These are phyloP conservation scores for Gaeumannomyces tritici DNA, from an alignment of 2,329 filamentous ascomycete genomes.

Conservation along the genomic window DNA sequence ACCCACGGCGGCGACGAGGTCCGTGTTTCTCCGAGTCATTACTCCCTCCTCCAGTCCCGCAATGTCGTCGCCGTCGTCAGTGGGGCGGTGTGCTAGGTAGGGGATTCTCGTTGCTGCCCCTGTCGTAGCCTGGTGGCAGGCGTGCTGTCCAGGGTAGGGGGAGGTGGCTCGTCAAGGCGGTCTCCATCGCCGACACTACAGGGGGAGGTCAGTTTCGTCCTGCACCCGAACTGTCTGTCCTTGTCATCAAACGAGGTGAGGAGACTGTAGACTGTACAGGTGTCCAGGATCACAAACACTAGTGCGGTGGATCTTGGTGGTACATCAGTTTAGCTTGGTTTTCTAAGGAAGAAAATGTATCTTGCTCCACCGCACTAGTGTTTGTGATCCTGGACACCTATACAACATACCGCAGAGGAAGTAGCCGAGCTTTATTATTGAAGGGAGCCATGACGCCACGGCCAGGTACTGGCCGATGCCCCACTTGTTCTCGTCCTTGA, in stretches of 20 bases:
- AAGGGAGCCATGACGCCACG: neutral
- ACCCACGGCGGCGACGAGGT: neutral
- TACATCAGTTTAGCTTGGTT: too few species aligned
- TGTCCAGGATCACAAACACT: too few species aligned
- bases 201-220: too few species aligned
- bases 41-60: neutral
- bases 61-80: neutral
- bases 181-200: neutral
- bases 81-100: too few species aligned
- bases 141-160: neutral
- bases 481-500: neutral
- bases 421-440: neutral
- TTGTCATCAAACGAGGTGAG: too few species aligned
- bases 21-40: neutral
- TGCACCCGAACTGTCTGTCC: too few species aligned
- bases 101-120: neutral
- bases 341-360: too few species aligned
- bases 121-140: neutral
- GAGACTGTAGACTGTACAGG: too few species aligned
- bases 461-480: neutral
- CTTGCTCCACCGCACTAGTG: too few species aligned
- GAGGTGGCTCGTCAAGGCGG: neutral
- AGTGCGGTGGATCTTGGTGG: too few species aligned
- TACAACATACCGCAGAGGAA: neutral
- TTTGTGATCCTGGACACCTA: too few species aligned